phyloP scores from a whole-genome alignment of 1,284 basidiomycete genomes.

The Cutaneotrichosporon sp. region DNA sequence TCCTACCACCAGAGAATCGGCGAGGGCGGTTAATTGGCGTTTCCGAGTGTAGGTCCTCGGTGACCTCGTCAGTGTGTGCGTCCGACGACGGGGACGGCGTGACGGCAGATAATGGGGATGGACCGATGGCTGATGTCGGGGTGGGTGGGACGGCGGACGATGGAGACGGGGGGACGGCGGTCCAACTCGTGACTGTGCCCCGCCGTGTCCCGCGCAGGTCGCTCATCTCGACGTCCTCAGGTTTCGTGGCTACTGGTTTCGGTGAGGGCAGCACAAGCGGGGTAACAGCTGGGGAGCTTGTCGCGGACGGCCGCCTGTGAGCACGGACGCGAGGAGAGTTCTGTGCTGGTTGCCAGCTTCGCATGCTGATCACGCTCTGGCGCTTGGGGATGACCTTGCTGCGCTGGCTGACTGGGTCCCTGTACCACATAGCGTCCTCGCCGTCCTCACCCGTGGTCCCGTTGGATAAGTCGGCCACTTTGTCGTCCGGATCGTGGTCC shows the following conservation, averaged over 20 bases:
- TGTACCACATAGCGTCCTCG: slow-evolving; percentile 13
- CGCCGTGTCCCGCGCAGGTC: neutral
- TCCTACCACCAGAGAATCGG: neutral
- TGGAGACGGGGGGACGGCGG: too few species aligned
- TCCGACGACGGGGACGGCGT: too few species aligned
- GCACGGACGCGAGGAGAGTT: neutral
- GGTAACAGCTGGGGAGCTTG: neutral
- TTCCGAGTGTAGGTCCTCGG: neutral
- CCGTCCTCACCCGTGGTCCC: slow-evolving; percentile 19
- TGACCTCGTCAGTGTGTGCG: too few species aligned
- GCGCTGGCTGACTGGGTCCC: neutral
- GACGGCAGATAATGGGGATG: too few species aligned
- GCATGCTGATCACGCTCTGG: neutral
- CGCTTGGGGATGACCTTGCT: neutral
- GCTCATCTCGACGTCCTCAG: neutral
- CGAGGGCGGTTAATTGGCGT: neutral
- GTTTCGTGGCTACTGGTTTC: neutral
- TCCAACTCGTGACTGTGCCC: too few species aligned
- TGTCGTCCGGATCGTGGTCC: neutral
- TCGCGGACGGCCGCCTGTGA: neutral
- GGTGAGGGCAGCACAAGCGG: neutral
- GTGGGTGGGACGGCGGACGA: too few species aligned
- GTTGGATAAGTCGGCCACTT: slow-evolving; percentile 35
- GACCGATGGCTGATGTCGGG: too few species aligned
- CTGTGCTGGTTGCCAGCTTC: neutral